phyloP scores from a whole-genome alignment of 2,329 filamentous ascomycete species.

The Huntiella abstrusa region DNA sequence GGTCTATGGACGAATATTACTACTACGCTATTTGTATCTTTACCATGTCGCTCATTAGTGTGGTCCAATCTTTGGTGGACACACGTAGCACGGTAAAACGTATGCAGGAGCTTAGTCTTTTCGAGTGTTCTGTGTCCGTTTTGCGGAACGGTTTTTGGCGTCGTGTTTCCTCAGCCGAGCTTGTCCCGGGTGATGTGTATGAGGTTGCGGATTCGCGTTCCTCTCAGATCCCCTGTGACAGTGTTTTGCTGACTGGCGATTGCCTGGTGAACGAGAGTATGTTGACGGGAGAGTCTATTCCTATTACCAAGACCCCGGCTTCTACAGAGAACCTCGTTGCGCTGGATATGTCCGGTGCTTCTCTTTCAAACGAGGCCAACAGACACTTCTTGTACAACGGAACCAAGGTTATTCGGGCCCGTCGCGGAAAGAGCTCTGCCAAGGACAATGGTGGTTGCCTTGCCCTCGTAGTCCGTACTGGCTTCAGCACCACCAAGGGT shows the following conservation, averaged over 20 bases:
- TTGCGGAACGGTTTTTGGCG: constrained; percentile 92
- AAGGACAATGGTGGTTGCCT: constrained; percentile 55
- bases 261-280: constrained; percentile 99
- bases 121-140: constrained; percentile 89
- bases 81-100: constrained; percentile 80
- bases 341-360: constrained; percentile 62
- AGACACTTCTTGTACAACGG: constrained; percentile 87
- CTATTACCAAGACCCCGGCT: constrained; percentile 78
- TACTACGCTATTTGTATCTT: constrained; percentile 96
- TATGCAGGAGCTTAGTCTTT: constrained; percentile 75
- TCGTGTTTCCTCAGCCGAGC: constrained; percentile 64
- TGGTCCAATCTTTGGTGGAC: constrained; percentile 73
- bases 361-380: constrained; percentile 65
- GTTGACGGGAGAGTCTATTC: constrained; percentile 86
- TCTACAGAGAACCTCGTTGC: constrained; percentile 59
- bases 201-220: constrained; percentile 89
- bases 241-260: constrained; percentile 76
- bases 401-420: constrained; percentile 82
- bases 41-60: constrained; percentile 81
- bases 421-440: constrained; percentile 69
- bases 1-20: constrained; percentile 93
- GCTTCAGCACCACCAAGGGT: constrained; percentile 95
- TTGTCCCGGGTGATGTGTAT: constrained; percentile 91
- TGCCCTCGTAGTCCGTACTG: constrained; percentile 80
- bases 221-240: constrained; percentile 78